Conservation (phyloP, 352 stramenopile species). For the Globisporangium ultimum region DNA sequence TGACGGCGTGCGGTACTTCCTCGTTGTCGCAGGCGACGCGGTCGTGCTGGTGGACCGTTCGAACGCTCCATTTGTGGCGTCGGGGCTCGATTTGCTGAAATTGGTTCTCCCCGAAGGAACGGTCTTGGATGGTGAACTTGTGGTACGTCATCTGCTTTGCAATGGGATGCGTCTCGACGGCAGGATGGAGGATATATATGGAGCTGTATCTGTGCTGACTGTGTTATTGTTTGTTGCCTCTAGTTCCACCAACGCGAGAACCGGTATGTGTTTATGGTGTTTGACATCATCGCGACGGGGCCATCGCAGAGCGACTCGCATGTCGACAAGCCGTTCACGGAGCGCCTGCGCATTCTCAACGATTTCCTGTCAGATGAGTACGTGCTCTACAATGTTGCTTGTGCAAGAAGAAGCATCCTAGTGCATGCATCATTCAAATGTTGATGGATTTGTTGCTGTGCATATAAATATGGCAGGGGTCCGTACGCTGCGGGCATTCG, state of each 20-base stretch:
- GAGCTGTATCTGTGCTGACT: constrained; percentile 1
- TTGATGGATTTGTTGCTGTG: neutral
- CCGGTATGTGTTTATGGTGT: constrained; percentile 87
- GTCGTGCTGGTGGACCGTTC: constrained; percentile 76
- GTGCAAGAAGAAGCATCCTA: too few relatives aligned
- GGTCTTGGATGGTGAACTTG: constrained; percentile 87
- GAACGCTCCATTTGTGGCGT: constrained; percentile 74
- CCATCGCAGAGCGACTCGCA: constrained; percentile 64
- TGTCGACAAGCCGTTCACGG: constrained; percentile 77
- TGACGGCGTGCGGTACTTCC: constrained; percentile 89
- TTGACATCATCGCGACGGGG: constrained; percentile 87
- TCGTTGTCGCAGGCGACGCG: constrained; percentile 72
- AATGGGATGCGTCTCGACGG: neutral
- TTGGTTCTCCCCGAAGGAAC: constrained; percentile 82
- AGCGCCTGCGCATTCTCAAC: constrained; percentile 76
- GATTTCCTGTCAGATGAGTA: constrained; percentile 85
- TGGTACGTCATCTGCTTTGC: constrained; percentile 42
- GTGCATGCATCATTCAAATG: neutral
- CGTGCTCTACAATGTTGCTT: constrained; percentile 14
- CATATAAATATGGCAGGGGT: constrained; percentile 26
- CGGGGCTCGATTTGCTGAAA: constrained; percentile 75
- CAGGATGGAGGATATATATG: neutral
- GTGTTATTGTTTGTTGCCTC: constrained; percentile 9
- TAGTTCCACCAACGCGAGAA: constrained; percentile 82
- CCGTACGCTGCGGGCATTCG: constrained; percentile 67